Evolutionary conservation across 257 asterid species (phyloP).

Genomic region (Gynochthodes officinalis): DNA sequence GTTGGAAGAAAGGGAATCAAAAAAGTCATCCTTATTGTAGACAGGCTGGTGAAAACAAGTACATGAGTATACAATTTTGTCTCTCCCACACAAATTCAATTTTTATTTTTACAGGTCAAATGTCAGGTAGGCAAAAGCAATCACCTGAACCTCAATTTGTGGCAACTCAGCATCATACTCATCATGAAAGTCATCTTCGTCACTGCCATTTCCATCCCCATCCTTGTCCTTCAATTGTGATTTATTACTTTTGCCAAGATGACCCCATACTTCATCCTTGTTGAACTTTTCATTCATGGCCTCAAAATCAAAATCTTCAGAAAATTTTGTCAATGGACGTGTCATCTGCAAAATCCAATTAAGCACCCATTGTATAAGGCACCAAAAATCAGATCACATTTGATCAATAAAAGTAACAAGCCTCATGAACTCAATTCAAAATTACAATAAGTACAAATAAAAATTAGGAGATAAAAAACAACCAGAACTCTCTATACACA

Average conservation of each 20-base stretch:
- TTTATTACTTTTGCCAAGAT: conserved; percentile 75
- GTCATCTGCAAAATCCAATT: conserved; percentile 43
- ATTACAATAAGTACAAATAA: not conserved
- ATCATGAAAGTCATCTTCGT: conserved; percentile 48
- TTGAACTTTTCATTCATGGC: conserved; percentile 99
- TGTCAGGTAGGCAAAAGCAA: conserved; percentile 11
- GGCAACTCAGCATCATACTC: conserved; percentile 57
- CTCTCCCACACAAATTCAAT: not conserved
- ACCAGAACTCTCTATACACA: too few species aligned
- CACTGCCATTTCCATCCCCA: conserved; percentile 52
- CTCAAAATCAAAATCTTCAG: conserved; percentile 89
- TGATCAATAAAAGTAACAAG: not conserved
- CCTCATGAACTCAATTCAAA: not conserved
- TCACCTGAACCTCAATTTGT: conserved; percentile 61
- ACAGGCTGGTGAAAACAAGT: conserved; percentile 50
- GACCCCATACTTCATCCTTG: conserved; percentile 98
- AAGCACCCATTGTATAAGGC: not conserved
- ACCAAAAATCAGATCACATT: conserved; percentile 2
- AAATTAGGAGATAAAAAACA: not conserved
- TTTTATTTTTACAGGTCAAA: conserved; percentile 2
- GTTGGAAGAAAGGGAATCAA: conserved; percentile 71
- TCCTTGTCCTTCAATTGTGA: conserved; percentile 51
- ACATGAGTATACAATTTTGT: not conserved
- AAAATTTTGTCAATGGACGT: conserved; percentile 62
- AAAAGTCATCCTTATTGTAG: conserved; percentile 91